Evolutionary conservation across 768 basidiomycete genomes (phyloP).

Genomic region (Phaffia tasmanica): DNA sequence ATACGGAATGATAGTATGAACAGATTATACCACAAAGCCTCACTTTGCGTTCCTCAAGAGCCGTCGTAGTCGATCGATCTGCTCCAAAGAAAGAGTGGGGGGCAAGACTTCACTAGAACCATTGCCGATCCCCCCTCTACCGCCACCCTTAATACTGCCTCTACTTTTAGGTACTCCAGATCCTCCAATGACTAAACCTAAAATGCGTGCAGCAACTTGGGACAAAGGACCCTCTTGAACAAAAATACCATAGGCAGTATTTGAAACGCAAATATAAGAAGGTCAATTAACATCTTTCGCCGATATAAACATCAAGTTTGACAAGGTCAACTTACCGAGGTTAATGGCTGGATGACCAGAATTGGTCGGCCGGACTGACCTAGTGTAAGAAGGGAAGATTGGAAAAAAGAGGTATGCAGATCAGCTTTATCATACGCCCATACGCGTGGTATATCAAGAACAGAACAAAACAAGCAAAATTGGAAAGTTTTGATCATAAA

Average conservation of each 20-base stretch:
- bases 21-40: background rate
- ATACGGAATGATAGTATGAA: background rate
- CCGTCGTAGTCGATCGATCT: slow-evolving; percentile 32
- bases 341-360: slow-evolving; percentile 34
- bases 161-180: background rate
- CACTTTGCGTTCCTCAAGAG: slow-evolving; percentile 30
- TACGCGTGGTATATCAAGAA: background rate
- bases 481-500: background rate
- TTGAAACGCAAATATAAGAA: background rate
- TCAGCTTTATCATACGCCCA: too few species aligned
- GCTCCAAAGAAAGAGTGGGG: slow-evolving; percentile 5
- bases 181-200: slow-evolving; percentile 27
- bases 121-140: slow-evolving; percentile 28
- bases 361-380: slow-evolving; percentile 36
- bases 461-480: background rate
- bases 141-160: slow-evolving; percentile 27
- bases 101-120: slow-evolving; percentile 16
- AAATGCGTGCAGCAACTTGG: slow-evolving; percentile 34
- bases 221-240: slow-evolving; percentile 33
- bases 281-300: background rate
- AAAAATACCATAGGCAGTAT: slow-evolving; percentile 37
- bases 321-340: slow-evolving; percentile 20
- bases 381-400: slow-evolving; percentile 6
- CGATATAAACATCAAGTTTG: background rate
- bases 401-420: background rate